Percentiles rank a stretch among this genome's conserved stretches.
phyloP scores from a whole-genome alignment of 179 eudicot species.

The Beta lomatogona region DNA sequence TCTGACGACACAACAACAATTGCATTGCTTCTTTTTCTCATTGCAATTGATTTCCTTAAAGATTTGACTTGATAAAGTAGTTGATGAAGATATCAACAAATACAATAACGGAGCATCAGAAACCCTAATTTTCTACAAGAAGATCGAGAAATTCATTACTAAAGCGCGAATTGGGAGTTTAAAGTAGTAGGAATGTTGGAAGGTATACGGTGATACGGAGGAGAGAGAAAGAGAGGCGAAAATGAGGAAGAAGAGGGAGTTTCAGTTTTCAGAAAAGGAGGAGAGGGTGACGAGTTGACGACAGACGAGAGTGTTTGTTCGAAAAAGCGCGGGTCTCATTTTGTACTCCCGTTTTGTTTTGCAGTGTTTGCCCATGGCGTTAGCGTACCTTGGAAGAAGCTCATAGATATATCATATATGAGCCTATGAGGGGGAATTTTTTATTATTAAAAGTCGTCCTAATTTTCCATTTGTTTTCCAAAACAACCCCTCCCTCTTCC shows the following conservation, averaged over 20 bases:
- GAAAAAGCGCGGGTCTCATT: constrained; percentile 31
- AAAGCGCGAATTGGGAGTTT: not conserved
- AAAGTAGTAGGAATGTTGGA: not conserved
- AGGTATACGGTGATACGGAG: not conserved
- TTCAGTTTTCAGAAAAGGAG: too few relatives aligned
- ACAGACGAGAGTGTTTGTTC: not conserved
- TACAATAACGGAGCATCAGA: not conserved
- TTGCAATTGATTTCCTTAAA: constrained; percentile 17
- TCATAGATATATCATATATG: not conserved
- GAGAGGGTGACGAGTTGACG: not conserved
- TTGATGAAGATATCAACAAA: not conserved
- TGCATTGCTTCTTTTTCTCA: constrained; percentile 48
- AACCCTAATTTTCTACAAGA: constrained; percentile 29
- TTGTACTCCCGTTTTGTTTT: not conserved
- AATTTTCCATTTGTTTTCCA: too few relatives aligned
- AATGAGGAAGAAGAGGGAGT: not conserved
- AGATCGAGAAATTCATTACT: not conserved
- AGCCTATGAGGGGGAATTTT: too few relatives aligned
- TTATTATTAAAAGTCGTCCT: too few relatives aligned
- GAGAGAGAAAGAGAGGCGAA: not conserved
- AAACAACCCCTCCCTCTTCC: too few relatives aligned
- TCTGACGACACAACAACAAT: constrained; percentile 49
- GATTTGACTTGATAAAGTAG: not conserved
- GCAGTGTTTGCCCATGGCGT: too few relatives aligned
- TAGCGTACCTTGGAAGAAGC: not conserved